Evolutionary conservation across 2,329 filamentous ascomycete species (phyloP), one percentile per base, ranked within the genome.

Genomic region (Exophiala sideris): DNA sequence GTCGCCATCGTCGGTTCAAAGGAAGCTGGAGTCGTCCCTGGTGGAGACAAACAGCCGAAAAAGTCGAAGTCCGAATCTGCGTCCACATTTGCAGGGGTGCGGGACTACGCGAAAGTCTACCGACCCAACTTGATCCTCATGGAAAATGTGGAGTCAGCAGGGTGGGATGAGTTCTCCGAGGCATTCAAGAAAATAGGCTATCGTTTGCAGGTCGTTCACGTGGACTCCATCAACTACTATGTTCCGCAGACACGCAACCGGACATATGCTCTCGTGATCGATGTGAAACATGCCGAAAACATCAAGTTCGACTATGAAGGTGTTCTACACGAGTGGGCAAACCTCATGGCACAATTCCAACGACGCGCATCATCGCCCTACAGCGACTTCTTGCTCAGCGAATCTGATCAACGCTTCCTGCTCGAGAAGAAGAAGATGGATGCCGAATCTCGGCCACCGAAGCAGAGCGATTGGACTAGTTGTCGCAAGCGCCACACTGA

Each of bases 141-240:
- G 2, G 89, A 92, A 67, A 92, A 94, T 63, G 85, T 92, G 1
- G 67, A 65, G 1, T 68, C 63, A 7, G 82, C 83, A 0, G 80
- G 83, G 0, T 92, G 86, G 85, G 51, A 70, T 0, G 62, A 74
- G 3, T 77, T 83, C 34, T 68, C 71, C n/a, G 53, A 62, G 0
- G 62, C 70, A 6, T 83, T 78, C 66, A 54, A 70, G 1, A 64
- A 69, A 0, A 75, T 83, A 35, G 80, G 75, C 2, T 92, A 91
- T 62, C 66, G 74, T 2, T 78, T 78, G 1, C 64, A 66, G 0
- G 76, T 74, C 45, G 59, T 75, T 0, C 71, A 70, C 3, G 70
- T 87, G 0, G 86, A 91, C 62, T 86, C 83, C 0, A 90, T 90
- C 65, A 70, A 86, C 2, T 90, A 79, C 62, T 88, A 89, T 54